Evolutionary conservation across 148 eudicot species (phyloP), one percentile per base, ranked within the genome.

Genomic region (Amaranthus cruentus): DNA sequence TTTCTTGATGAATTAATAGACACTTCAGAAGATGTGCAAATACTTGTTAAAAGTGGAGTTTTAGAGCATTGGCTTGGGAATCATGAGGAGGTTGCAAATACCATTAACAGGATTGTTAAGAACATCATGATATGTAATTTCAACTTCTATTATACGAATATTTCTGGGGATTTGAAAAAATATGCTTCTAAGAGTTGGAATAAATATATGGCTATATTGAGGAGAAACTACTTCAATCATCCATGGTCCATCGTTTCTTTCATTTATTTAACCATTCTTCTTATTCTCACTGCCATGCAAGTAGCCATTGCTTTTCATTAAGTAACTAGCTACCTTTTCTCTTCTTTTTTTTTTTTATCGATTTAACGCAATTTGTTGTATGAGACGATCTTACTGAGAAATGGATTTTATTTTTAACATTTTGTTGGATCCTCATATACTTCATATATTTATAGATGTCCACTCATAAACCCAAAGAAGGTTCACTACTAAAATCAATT

Each of bases 241-340:
- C 79, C 79, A 18, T 77, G 79, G 79, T 74, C 79, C 6, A 54
- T n/a, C 8, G 47, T 77, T 0, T 66, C 70, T n/a, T 7, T 66
- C 9, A n/a, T 66, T 5, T 66, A 66, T n/a, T 51, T 53, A 4
- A 10, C 49, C 38, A 58, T 71, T 6, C 59, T 77, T 4, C 75
- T 77, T 4, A 5, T 70, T 53, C 79, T 77, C 28, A 7, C 70
- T 14, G 50, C 49, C n/a, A 3, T 49, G 49, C 70, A 66, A 55
- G 57, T 55, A 28, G 38, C 38, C 2, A 28, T 28, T 28, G 38
- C 38, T 28, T 28, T 28, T 28, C 2, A 28, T 1, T 28, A 28
- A 28, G 38, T 28, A 28, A 28, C 38, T 28, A 28, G 38, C 38
- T 28, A 28, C 1, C 38, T 28, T 28, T 18, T 18, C 18, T 18